These are phyloP conservation scores for Boechera retrofracta DNA, from an alignment of 345 rosid genomes.

Conservation along the genomic window DNA sequence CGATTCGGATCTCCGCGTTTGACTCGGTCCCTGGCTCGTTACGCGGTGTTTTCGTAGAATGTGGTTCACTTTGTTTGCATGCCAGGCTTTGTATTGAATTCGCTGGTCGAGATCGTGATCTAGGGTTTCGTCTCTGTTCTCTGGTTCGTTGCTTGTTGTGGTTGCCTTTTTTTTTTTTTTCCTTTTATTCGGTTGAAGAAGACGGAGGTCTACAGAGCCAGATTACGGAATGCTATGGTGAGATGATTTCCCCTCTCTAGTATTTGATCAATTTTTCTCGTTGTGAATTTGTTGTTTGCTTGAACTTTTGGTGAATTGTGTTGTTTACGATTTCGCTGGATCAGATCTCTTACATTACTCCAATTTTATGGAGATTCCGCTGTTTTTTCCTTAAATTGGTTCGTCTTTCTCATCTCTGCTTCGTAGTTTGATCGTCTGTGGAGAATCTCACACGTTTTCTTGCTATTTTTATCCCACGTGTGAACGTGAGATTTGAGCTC, in stretches of 20 bases:
- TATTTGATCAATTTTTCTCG: constrained; percentile 12
- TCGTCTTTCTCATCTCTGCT: constrained; percentile 15
- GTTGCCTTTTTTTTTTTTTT: neutral
- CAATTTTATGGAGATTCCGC: constrained; percentile 24
- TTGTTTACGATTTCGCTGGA: constrained; percentile 32
- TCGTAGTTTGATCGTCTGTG: constrained; percentile 33
- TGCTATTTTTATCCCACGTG: constrained; percentile 27
- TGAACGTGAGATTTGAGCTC: constrained; percentile 31
- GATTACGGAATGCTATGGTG: constrained; percentile 92
- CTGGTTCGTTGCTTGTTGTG: constrained; percentile 41
- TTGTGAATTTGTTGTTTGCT: neutral
- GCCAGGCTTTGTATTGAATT: constrained; percentile 48
- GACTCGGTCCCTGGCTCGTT: constrained; percentile 48
- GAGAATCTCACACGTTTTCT: constrained; percentile 19
- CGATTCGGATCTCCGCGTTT: constrained; percentile 68
- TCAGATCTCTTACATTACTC: constrained; percentile 57
- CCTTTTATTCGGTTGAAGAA: constrained; percentile 36
- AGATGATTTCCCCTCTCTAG: constrained; percentile 27
- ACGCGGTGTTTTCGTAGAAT: constrained; percentile 61
- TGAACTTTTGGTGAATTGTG: constrained; percentile 32
- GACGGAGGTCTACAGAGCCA: constrained; percentile 66
- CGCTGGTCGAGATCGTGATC: constrained; percentile 61
- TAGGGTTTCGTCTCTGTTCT: constrained; percentile 63
- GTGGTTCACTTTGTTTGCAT: constrained; percentile 59
- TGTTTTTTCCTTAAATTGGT: constrained; percentile 1